A percentile compares a stretch with the other conserved stretches of the same genome.
Evolutionary conservation across 73 alveolate genomes (phyloP).

Genomic region (Diophrys appendiculata): DNA sequence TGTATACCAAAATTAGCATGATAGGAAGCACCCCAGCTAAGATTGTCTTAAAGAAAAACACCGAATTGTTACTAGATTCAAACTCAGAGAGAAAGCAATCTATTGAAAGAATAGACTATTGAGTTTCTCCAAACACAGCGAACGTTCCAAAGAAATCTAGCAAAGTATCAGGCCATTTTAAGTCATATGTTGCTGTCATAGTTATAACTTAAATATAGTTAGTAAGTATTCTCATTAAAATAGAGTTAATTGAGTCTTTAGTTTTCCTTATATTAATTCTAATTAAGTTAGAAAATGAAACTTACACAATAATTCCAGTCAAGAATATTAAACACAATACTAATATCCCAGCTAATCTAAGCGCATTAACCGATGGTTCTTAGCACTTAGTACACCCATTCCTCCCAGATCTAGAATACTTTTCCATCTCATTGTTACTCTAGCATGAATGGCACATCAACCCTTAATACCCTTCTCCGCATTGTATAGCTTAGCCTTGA

Average conservation of each 20-base stretch:
- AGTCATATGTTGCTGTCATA: constrained; percentile 1
- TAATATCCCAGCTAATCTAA: not conserved
- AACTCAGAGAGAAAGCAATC: constrained; percentile 35
- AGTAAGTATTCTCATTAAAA: constrained; percentile 19
- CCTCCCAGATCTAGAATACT: constrained; percentile 2
- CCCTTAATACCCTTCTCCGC: too few relatives aligned
- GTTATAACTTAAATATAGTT: constrained; percentile 24
- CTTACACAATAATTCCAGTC: not conserved
- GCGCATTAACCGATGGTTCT: not conserved
- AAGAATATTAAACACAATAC: not conserved
- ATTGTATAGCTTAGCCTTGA: too few relatives aligned
- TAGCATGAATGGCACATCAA: too few relatives aligned
- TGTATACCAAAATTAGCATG: not conserved
- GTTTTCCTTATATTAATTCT: constrained; percentile 5
- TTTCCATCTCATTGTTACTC: not conserved
- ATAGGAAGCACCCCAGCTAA: constrained; percentile 15
- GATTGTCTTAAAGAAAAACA: constrained; percentile 15
- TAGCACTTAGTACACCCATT: constrained; percentile 3
- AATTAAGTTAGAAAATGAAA: not conserved
- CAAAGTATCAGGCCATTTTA: constrained; percentile 8
- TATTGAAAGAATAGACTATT: constrained; percentile 46
- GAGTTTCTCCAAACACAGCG: constrained; percentile 15
- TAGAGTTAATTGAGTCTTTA: constrained; percentile 6
- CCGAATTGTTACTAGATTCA: not conserved
- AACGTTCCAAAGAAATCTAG: constrained; percentile 8